Percentiles rank a stretch among this genome's conserved stretches.
These are phyloP conservation scores for Extremus antarcticus DNA, from an alignment of 495 filamentous ascomycete genomes.

Conservation along the genomic window DNA sequence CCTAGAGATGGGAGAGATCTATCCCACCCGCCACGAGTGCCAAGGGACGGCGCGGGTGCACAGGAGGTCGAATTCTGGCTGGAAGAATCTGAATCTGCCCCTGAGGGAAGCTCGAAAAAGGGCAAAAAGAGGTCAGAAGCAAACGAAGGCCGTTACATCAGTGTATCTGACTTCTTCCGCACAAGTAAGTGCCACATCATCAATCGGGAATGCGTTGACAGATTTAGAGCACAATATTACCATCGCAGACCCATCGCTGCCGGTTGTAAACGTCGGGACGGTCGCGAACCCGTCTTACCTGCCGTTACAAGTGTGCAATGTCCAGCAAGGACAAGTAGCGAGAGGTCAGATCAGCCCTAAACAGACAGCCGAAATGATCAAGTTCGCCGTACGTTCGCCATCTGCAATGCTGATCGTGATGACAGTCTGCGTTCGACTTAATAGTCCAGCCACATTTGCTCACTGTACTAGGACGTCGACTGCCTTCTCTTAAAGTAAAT, in stretches of 20 bases:
- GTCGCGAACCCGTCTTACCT: constrained; percentile 47
- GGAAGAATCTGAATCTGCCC: constrained; percentile 13
- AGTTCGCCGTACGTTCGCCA: constrained; percentile 55
- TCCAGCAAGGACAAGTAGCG: constrained; percentile 54
- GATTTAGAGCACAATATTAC: not conserved
- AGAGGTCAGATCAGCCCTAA: constrained; percentile 40
- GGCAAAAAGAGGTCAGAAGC: not conserved
- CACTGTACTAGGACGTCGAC: not conserved
- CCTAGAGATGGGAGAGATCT: not conserved
- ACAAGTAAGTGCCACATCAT: not conserved
- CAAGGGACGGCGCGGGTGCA: constrained; percentile 17
- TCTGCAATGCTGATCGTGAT: constrained; percentile 8
- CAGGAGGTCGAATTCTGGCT: constrained; percentile 39
- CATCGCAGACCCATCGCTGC: constrained; percentile 31
- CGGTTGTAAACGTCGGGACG: constrained; percentile 61
- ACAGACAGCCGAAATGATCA: constrained; percentile 53
- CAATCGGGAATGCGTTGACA: not conserved
- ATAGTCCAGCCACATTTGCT: not conserved
- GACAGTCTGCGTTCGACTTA: not conserved
- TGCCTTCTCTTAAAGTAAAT: not conserved
- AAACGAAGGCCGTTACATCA: constrained; percentile 5
- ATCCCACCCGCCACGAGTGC: not conserved
- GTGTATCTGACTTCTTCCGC: constrained; percentile 19
- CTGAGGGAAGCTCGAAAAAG: not conserved
- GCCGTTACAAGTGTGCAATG: constrained; percentile 51